Evolutionary conservation across 2,329 filamentous ascomycete species (phyloP).

Genomic region (Paramyrothecium roridum): DNA sequence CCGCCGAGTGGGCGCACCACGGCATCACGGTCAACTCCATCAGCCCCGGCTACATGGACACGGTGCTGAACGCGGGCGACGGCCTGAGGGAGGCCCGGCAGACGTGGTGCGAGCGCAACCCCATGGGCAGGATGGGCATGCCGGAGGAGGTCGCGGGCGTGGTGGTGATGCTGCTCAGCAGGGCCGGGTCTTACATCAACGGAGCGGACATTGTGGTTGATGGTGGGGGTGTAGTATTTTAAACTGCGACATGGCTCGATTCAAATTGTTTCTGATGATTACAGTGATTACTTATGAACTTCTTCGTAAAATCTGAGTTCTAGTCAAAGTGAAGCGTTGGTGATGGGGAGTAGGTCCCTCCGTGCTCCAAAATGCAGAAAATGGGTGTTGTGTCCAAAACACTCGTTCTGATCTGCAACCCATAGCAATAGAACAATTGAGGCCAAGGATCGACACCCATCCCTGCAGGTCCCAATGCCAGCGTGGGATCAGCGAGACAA

Average conservation of each 20-base stretch:
- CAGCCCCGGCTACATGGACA: slow-evolving; percentile 75
- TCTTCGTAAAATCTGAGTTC: too few species aligned
- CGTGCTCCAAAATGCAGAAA: too few species aligned
- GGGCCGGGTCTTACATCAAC: slow-evolving; percentile 64
- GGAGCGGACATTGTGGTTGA: slow-evolving; percentile 65
- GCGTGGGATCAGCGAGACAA: not conserved
- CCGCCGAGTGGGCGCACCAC: slow-evolving; percentile 69
- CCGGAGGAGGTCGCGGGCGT: slow-evolving; percentile 62
- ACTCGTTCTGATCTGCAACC: too few species aligned
- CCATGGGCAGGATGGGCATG: slow-evolving; percentile 62
- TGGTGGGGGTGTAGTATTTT: slow-evolving; percentile 38
- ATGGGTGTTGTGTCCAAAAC: too few species aligned
- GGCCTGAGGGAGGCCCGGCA: slow-evolving; percentile 50
- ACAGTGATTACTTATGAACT: too few species aligned
- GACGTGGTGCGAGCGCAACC: slow-evolving; percentile 58
- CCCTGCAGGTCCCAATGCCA: not conserved
- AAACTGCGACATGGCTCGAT: not conserved
- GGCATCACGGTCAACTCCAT: slow-evolving; percentile 71
- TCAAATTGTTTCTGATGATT: too few species aligned
- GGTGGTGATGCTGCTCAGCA: slow-evolving; percentile 58
- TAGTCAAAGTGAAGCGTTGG: too few species aligned
- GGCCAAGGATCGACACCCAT: not conserved
- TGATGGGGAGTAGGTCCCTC: too few species aligned
- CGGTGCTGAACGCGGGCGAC: slow-evolving; percentile 65
- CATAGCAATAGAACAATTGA: too few species aligned